Base-by-base conservation (phyloP, 2,329 filamentous ascomycete genomes). In the Thelonectria rubi region DNA sequence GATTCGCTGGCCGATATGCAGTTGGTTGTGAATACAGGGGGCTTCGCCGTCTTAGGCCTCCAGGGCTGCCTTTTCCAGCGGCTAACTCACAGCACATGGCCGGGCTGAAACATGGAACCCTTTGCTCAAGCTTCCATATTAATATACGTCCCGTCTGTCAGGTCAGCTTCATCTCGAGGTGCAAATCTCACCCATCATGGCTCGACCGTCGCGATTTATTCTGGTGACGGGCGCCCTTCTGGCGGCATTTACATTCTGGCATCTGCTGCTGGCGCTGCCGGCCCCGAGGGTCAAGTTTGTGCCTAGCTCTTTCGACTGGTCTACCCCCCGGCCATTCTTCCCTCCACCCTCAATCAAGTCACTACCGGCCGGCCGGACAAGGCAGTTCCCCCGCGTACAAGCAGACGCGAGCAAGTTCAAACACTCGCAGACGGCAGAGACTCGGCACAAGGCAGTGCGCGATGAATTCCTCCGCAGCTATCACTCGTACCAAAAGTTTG, bases 401-500 rank as follows among this genome's bases (percentile, higher is more conserved):
- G 73, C 73, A 9, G 63, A 61, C 18, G n/a, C 59, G 7, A 32
- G 57, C 43, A 66, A 64, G 14, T 76, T 75, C 51, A 17, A 20
- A 4, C 65, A 56, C 7, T 64, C 60, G 1, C 26, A 43, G 4
- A 58, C 65, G 4, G 50, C 48, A 39, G 73, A 76, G 40, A 61
- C 40, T 73, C 47, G 80, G 79, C 21, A 73, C 70, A 21, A 58
- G 40, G 75, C 80, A 0, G 81, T 84, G 2, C 78, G 77, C 5
- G 63, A 66, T 4, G 76, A 75, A 3, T 84, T 84, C 21, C 60
- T 76, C 26, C 78, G 78, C 58, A 78, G 77, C 63, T 84, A 84
- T 80, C 73, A 78, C 12, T 79, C 82, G 32, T 88, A 88, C 72
- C 82, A 79, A 63, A 73, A 77, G 48, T 70, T 80, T 54, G 84